Evolutionary conservation across 2,329 filamentous ascomycete genomes (phyloP).

Genomic region (Claviceps spartinae): DNA sequence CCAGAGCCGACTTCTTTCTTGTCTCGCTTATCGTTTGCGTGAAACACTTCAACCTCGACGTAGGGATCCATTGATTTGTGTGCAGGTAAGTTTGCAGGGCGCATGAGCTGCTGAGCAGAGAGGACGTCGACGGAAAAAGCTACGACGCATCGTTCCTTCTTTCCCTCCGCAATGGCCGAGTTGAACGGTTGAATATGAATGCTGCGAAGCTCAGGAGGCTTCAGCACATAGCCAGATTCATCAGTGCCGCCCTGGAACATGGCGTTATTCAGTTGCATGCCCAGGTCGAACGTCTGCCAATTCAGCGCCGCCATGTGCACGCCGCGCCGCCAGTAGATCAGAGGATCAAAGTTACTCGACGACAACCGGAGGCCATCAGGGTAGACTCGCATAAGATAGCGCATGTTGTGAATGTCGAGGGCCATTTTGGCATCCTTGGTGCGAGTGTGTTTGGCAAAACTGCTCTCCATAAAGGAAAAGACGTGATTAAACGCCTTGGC

Average conservation of each 20-base stretch:
- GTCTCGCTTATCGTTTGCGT: slow-evolving; percentile 85
- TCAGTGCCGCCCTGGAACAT: slow-evolving; percentile 92
- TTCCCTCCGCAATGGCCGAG: slow-evolving; percentile 39
- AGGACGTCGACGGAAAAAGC: slow-evolving; percentile 79
- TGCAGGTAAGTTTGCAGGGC: slow-evolving; percentile 57
- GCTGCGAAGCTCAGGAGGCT: slow-evolving; percentile 72
- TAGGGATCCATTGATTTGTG: slow-evolving; percentile 78
- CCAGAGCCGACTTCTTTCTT: slow-evolving; percentile 62
- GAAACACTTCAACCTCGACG: slow-evolving; percentile 87
- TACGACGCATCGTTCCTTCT: slow-evolving; percentile 68
- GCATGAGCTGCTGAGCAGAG: slow-evolving; percentile 88
- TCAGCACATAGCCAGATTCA: slow-evolving; percentile 82
- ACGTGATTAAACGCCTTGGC: slow-evolving; percentile 88
- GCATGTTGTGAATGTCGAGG: slow-evolving; percentile 81
- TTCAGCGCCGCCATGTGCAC: slow-evolving; percentile 97
- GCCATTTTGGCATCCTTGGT: slow-evolving; percentile 62
- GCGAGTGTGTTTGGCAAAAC: slow-evolving; percentile 69
- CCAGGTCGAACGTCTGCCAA: slow-evolving; percentile 94
- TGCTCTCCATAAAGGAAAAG: slow-evolving; percentile 85
- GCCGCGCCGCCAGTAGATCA: slow-evolving; percentile 85
- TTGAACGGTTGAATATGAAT: slow-evolving; percentile 45
- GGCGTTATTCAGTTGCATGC: slow-evolving; percentile 91
- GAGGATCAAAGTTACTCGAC: slow-evolving; percentile 89
- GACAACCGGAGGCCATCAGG: slow-evolving; percentile 68
- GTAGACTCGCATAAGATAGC: slow-evolving; percentile 87